phyloP scores from a whole-genome alignment of 306 rosid species.

The Dryas drummondii region DNA sequence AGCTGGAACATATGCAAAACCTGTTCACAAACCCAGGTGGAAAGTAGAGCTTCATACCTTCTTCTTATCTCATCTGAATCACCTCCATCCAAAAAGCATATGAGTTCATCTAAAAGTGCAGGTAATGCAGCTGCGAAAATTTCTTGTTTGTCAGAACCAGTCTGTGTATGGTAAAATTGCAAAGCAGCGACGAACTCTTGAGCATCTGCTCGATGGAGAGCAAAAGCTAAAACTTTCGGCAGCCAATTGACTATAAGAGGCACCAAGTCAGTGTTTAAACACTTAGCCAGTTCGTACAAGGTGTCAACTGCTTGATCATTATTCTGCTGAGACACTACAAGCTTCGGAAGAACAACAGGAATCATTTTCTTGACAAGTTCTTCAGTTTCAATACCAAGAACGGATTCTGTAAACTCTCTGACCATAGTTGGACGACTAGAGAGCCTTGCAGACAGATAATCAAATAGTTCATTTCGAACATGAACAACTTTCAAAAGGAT shows the following conservation, averaged over 20 bases:
- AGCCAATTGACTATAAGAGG: constrained; percentile 66
- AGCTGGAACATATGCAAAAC: constrained; percentile 14
- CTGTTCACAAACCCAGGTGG: constrained; percentile 10
- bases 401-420: constrained; percentile 86
- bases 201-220: constrained; percentile 70
- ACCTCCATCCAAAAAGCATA: constrained; percentile 77
- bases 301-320: constrained; percentile 67
- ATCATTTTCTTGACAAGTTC: constrained; percentile 73
- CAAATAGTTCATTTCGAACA: constrained; percentile 71
- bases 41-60: constrained; percentile 50
- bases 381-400: constrained; percentile 74
- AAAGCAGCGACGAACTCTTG: constrained; percentile 58
- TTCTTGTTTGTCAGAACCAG: constrained; percentile 74
- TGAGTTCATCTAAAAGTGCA: constrained; percentile 78
- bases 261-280: constrained; percentile 63
- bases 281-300: constrained; percentile 71
- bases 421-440: constrained; percentile 64
- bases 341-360: constrained; percentile 94
- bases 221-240: constrained; percentile 96
- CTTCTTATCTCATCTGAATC: constrained; percentile 67
- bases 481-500: constrained; percentile 67
- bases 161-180: constrained; percentile 75
- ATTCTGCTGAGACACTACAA: constrained; percentile 73
- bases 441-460: constrained; percentile 67
- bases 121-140: constrained; percentile 86